Evolutionary conservation across 129 eudicot species (phyloP).

Genomic region (Silybum marianum): DNA sequence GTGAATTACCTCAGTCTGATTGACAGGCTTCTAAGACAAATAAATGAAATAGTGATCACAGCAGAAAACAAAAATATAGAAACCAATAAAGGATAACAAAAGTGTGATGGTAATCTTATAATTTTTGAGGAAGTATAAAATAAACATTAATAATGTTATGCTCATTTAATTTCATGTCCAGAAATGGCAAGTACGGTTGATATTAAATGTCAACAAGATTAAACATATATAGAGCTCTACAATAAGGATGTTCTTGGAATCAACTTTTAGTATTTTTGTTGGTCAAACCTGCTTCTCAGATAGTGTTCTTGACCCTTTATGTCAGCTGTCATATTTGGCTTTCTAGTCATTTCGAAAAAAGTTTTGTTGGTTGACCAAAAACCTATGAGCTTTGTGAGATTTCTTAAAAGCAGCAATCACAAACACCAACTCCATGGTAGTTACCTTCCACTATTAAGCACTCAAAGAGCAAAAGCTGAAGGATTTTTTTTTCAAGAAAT

Average conservation of each 20-base stretch:
- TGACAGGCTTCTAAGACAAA: neutral
- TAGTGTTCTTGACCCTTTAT: neutral
- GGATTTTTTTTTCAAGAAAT: neutral
- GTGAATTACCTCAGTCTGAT: too few species aligned
- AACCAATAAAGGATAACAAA: neutral
- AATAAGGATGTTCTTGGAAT: neutral
- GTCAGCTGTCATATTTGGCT: constrained; percentile 13
- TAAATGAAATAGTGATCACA: neutral
- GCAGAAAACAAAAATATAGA: neutral
- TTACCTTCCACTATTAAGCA: constrained; percentile 9
- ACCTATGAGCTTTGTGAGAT: neutral
- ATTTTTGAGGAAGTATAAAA: neutral
- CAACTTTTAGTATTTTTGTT: neutral
- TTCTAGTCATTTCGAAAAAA: neutral
- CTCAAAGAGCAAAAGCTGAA: too few species aligned
- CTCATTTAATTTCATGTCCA: neutral
- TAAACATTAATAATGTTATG: neutral
- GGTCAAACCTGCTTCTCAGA: constrained; percentile 1
- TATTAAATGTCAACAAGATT: neutral
- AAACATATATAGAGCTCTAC: neutral
- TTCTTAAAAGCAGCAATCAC: neutral
- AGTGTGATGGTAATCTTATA: neutral
- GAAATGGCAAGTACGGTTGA: neutral
- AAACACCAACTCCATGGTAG: neutral
- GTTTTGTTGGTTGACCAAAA: neutral